Evolutionary conservation across 441 rosid genomes (phyloP).

Genomic region (Bruguiera hainesii): DNA sequence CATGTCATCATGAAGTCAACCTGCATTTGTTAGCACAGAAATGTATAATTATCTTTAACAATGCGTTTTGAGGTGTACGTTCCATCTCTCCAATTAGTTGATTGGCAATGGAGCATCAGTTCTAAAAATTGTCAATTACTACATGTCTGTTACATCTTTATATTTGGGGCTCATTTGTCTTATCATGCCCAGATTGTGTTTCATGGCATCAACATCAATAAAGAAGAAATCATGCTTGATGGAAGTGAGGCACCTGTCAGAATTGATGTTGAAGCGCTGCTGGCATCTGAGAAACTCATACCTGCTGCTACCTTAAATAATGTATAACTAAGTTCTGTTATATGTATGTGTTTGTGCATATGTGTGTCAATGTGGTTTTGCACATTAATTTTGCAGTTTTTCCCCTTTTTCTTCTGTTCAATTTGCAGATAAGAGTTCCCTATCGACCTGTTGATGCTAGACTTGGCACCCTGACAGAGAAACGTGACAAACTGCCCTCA

Average conservation of each 20-base stretch:
- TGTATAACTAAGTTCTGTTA: conserved; percentile 36
- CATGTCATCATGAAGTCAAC: no score
- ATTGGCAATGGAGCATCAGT: no score
- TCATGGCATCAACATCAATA: conserved; percentile 77
- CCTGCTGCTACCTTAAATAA: conserved; percentile 78
- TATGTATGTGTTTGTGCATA: conserved; percentile 13
- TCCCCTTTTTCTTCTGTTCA: conserved; percentile 8
- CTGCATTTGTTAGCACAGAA: no score
- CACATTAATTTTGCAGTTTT: conserved; percentile 10
- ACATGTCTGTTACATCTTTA: no score
- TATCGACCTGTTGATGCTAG: conserved; percentile 81
- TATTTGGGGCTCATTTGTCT: conserved; percentile 14
- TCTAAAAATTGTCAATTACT: no score
- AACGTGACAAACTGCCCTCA: conserved; percentile 85
- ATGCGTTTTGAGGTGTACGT: no score
- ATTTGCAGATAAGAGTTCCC: conserved; percentile 74
- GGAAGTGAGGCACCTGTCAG: conserved; percentile 97
- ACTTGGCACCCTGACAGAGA: conserved; percentile 61
- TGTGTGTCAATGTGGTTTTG: conserved; percentile 9
- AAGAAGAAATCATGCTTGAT: conserved; percentile 80
- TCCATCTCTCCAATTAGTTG: no score
- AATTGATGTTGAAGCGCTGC: conserved; percentile 71
- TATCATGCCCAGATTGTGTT: conserved; percentile 50
- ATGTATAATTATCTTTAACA: no score
- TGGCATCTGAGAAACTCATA: conserved; percentile 72